Percentiles rank a stretch among this genome's conserved stretches.
These are phyloP conservation scores for Cyclotella cryptica DNA, from an alignment of 108 stramenopile species.

Conservation along the genomic window DNA sequence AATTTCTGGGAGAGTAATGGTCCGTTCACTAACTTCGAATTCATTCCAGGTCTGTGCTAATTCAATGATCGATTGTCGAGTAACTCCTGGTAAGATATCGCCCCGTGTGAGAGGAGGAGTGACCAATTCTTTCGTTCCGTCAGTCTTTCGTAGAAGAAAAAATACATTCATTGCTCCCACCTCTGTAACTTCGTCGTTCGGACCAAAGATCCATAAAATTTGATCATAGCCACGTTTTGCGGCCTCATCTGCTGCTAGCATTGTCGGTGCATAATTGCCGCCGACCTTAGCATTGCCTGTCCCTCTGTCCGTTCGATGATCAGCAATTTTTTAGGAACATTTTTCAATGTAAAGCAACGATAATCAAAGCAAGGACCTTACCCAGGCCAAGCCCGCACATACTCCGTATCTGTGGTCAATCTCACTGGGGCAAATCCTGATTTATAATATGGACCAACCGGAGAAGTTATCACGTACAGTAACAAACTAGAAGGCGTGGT, in stretches of 20 bases:
- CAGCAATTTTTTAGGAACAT: too few relatives aligned
- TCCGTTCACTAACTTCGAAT: conserved; percentile 79
- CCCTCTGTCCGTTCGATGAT: conserved; percentile 42
- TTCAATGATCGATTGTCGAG: conserved; percentile 85
- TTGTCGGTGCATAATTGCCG: conserved; percentile 97
- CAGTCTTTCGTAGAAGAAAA: conserved; percentile 75
- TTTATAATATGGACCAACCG: conserved; percentile 95
- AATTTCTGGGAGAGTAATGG: conserved; percentile 87
- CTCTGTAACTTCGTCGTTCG: conserved; percentile 91
- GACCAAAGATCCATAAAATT: conserved; percentile 94
- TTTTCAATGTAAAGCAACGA: too few relatives aligned
- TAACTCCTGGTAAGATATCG: conserved; percentile 96
- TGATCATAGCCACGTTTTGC: conserved; percentile 83
- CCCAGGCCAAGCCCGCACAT: conserved; percentile 96
- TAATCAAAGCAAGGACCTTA: too few relatives aligned
- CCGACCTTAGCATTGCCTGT: conserved; percentile 91
- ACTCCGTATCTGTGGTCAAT: conserved; percentile 85
- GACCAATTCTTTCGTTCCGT: conserved; percentile 78
- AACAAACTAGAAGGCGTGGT: conserved; percentile 71
- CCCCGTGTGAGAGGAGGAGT: conserved; percentile 93
- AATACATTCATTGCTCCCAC: conserved; percentile 99
- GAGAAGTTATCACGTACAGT: conserved; percentile 85
- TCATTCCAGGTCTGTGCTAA: conserved; percentile 82
- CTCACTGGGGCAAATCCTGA: conserved; percentile 93
- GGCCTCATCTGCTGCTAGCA: conserved; percentile 84